Conservation (phyloP, 1,284 basidiomycete genomes). For the Jaminaea rosea region DNA sequence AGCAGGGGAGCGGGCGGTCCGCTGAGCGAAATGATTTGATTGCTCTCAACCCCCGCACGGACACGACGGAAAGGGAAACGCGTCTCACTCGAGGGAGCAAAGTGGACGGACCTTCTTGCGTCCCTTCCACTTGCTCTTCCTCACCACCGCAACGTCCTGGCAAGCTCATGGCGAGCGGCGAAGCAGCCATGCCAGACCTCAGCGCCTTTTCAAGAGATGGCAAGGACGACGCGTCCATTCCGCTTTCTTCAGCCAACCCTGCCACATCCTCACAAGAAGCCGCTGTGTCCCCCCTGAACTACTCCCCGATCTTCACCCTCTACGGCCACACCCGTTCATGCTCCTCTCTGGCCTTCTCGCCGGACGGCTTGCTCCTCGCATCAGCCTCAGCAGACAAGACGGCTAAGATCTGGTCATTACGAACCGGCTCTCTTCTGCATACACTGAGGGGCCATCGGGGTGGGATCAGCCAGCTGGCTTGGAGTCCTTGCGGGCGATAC, state of each 20-base stretch:
- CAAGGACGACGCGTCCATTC: no score
- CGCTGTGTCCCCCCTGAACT: constrained; percentile 2
- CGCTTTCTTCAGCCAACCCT: no score
- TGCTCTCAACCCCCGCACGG: no score
- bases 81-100: no score
- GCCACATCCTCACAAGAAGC: not conserved
- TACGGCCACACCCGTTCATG: constrained; percentile 49
- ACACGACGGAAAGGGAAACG: not conserved
- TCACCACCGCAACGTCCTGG: no score
- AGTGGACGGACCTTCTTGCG: no score
- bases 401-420: constrained; percentile 36
- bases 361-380: constrained; percentile 48
- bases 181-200: no score
- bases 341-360: constrained; percentile 50
- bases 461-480: constrained; percentile 36
- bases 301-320: constrained; percentile 46
- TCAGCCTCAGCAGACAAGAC: constrained; percentile 46
- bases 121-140: no score
- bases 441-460: constrained; percentile 15
- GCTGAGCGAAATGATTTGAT: no score
- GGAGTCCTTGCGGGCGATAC: constrained; percentile 32
- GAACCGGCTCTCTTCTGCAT: constrained; percentile 18
- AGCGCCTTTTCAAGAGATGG: no score
- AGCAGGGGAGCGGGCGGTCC: no score
- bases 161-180: no score